These are phyloP conservation scores for Candida vaughaniae DNA, from an alignment of 805 yeast genomes.

Conservation along the genomic window DNA sequence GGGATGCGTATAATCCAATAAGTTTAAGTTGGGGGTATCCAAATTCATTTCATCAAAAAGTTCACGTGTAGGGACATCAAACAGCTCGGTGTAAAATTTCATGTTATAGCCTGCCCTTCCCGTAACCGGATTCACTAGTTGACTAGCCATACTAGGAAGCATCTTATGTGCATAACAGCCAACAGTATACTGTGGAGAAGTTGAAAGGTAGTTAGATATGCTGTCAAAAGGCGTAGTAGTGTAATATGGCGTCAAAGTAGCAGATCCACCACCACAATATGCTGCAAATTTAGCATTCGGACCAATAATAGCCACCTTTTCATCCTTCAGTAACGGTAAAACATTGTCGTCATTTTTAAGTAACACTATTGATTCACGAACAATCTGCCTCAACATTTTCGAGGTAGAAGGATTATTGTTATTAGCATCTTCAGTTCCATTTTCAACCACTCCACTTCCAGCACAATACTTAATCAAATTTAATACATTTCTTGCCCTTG, in stretches of 20 bases:
- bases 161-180: conserved; percentile 30
- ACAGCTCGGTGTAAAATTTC: conserved; percentile 21
- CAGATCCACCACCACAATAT: conserved; percentile 36
- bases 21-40: conserved; percentile 16
- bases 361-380: conserved; percentile 39
- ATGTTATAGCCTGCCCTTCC: conserved; percentile 24
- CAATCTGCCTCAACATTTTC: conserved; percentile 40
- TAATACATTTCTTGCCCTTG: conserved; percentile 48
- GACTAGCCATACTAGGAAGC: conserved; percentile 26
- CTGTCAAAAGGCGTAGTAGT: conserved; percentile 27
- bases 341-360: conserved; percentile 25
- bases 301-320: conserved; percentile 30
- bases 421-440: conserved; percentile 28
- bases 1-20: conserved; percentile 21
- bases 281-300: conserved; percentile 33
- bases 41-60: conserved; percentile 19
- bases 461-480: conserved; percentile 43
- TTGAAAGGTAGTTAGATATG: conserved; percentile 17
- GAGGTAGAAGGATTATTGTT: conserved; percentile 49
- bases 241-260: conserved; percentile 26
- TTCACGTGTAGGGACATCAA: conserved; percentile 12
- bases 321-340: conserved; percentile 31
- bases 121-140: conserved; percentile 19
- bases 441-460: conserved; percentile 39
- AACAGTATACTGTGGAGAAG: conserved; percentile 23